Evolutionary conservation across 495 filamentous ascomycete genomes (phyloP), one percentile per base, ranked within the genome.

Genomic region (Annulohypoxylon maeteangense): DNA sequence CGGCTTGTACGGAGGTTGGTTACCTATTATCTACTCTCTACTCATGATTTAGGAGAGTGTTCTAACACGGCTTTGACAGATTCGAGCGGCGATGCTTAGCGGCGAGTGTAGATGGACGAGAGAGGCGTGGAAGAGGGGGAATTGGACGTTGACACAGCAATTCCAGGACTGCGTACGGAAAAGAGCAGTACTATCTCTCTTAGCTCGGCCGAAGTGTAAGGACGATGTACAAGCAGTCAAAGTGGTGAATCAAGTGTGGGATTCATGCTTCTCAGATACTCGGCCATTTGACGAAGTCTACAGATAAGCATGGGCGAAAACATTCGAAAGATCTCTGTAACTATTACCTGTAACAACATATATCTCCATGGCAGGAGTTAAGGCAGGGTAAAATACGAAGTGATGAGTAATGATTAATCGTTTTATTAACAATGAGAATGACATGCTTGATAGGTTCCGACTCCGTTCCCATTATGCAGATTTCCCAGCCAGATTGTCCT

Each of bases 271-370:
- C 75, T 81, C 87, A 34, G 95, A 99, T 79, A 98, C 94, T 3
- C 83, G 96, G 68, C 95, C 95, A 8, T 99, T 99, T 80, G 93
- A 98, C 79, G 94, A 97, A 74, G 94, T 99, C 32, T 99, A 97
- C 78, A 88, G 93, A 82, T 99, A 80, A 91, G 20, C 20, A 32
- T 32, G 3, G 27, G 31, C 14, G 38, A 38, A 16, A 42, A n/a
- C 7, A 25, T 45, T 64, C 14, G 6, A 61, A 34, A 31, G 16
- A 53, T 12, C 59, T n/a, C 51, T 75, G 64, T 77, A 69, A 60
- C 16, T 64, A 69, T 59, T 27, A 69, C 60, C 32, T 69, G 67
- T 64, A 64, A 54, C 34, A 59, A 51, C 20, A 64, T 10, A 0
- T 7, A 31, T 34, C 20, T 38, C 36, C 25, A 4, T 25, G 50